These are phyloP conservation scores for Lotus japonicus DNA, from an alignment of 306 rosid species.

Conservation along the genomic window DNA sequence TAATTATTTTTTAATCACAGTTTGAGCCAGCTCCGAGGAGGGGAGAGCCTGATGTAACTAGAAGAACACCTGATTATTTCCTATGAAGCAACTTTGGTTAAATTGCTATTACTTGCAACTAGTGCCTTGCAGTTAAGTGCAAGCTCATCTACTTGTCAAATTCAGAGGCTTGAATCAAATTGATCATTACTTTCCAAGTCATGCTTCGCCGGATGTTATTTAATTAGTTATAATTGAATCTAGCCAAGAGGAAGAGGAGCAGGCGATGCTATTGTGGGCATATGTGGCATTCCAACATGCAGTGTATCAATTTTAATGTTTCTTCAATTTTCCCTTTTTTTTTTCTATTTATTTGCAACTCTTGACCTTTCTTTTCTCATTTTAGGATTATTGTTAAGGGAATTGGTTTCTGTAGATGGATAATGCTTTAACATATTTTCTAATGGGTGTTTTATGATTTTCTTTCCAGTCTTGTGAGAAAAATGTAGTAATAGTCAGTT, in stretches of 20 bases:
- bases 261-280: constrained; percentile 34
- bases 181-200: constrained; percentile 24
- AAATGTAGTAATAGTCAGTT: constrained; percentile 5
- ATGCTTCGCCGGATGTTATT: constrained; percentile 36
- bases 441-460: constrained; percentile 35
- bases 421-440: constrained; percentile 28
- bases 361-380: constrained; percentile 16
- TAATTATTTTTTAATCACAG: constrained; percentile 34
- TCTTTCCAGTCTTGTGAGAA: constrained; percentile 23
- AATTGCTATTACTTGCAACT: constrained; percentile 34
- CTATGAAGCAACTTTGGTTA: constrained; percentile 39
- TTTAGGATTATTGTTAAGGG: constrained; percentile 45
- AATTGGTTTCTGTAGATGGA: constrained; percentile 53
- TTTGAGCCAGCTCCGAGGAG: constrained; percentile 99
- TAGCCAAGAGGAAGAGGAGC: constrained; percentile 35
- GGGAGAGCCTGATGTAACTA: constrained; percentile 92
- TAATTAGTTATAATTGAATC: constrained; percentile 24
- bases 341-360: constrained; percentile 10
- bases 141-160: constrained; percentile 31
- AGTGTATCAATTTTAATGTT: constrained; percentile 37
- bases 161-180: constrained; percentile 28
- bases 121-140: constrained; percentile 26
- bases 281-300: constrained; percentile 42
- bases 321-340: constrained; percentile 22
- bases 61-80: constrained; percentile 95